These are phyloP conservation scores for Tephrocybe rancida DNA, from an alignment of 768 basidiomycete genomes.

Conservation along the genomic window DNA sequence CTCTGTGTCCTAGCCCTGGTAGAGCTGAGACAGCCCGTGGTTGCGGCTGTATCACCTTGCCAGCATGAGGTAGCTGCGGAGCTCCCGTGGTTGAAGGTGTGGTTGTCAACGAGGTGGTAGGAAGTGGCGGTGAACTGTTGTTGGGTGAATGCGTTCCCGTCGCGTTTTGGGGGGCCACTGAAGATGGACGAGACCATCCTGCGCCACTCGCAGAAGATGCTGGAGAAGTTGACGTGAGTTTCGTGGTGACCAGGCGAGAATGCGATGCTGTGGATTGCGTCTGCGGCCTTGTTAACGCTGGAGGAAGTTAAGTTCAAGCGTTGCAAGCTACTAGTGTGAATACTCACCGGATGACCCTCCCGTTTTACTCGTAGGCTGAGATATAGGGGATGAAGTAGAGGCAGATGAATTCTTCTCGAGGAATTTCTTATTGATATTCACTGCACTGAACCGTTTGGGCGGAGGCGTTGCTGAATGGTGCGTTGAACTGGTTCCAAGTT, in stretches of 20 bases:
- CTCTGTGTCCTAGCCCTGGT: constrained; percentile 31
- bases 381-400: constrained; percentile 46
- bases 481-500: constrained; percentile 39
- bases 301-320: constrained; percentile 14
- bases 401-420: constrained; percentile 83
- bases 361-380: constrained; percentile 48
- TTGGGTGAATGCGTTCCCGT: constrained; percentile 46
- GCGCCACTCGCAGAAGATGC: constrained; percentile 58
- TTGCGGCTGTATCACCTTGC: constrained; percentile 72
- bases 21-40: constrained; percentile 44
- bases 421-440: constrained; percentile 97
- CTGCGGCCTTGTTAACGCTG: constrained; percentile 55
- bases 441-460: constrained; percentile 84
- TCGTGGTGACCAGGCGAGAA: constrained; percentile 85
- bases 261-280: constrained; percentile 59
- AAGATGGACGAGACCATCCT: constrained; percentile 82
- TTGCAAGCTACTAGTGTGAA: background rate
- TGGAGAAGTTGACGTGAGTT: constrained; percentile 71
- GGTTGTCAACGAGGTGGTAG: constrained; percentile 33
- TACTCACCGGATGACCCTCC: constrained; percentile 56
- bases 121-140: constrained; percentile 41
- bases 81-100: constrained; percentile 28
- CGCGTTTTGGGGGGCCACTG: constrained; percentile 61
- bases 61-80: constrained; percentile 57
- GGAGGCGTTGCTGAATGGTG: constrained; percentile 41